Conservation (phyloP, 768 basidiomycete species). For the Auricularia sp. region DNA sequence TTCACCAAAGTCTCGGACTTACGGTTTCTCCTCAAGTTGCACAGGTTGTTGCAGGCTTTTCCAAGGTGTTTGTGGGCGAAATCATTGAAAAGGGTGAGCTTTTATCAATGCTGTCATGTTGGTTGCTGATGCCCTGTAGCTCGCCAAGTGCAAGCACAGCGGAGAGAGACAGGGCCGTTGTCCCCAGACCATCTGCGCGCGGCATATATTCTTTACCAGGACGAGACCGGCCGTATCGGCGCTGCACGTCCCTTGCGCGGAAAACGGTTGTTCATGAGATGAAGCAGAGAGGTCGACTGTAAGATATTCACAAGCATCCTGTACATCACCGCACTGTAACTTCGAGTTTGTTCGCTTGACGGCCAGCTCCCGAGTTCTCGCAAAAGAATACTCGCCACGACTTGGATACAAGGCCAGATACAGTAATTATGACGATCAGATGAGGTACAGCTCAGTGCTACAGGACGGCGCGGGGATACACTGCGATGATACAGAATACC, state of each 20-base stretch:
- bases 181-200: slow-evolving; percentile 86
- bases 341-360: too few relatives aligned
- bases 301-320: background rate
- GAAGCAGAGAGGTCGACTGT: slow-evolving; percentile 5
- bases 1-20: slow-evolving; percentile 71
- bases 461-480: background rate
- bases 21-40: slow-evolving; percentile 82
- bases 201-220: slow-evolving; percentile 75
- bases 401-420: background rate
- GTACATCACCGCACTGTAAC: too few relatives aligned
- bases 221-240: slow-evolving; percentile 73
- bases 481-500: background rate
- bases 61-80: slow-evolving; percentile 89
- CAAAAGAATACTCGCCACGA: too few relatives aligned
- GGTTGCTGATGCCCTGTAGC: slow-evolving; percentile 32
- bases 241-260: slow-evolving; percentile 60
- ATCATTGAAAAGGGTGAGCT: slow-evolving; percentile 73
- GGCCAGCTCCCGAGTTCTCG: too few relatives aligned
- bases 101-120: background rate
- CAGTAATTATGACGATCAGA: background rate
- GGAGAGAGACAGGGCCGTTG: slow-evolving; percentile 67
- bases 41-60: slow-evolving; percentile 81
- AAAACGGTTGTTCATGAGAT: slow-evolving; percentile 68
- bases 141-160: slow-evolving; percentile 60
- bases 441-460: background rate